Evolutionary conservation across 306 rosid species (phyloP), one percentile per base, ranked within the genome.

Genomic region (Acacia acuminata): DNA sequence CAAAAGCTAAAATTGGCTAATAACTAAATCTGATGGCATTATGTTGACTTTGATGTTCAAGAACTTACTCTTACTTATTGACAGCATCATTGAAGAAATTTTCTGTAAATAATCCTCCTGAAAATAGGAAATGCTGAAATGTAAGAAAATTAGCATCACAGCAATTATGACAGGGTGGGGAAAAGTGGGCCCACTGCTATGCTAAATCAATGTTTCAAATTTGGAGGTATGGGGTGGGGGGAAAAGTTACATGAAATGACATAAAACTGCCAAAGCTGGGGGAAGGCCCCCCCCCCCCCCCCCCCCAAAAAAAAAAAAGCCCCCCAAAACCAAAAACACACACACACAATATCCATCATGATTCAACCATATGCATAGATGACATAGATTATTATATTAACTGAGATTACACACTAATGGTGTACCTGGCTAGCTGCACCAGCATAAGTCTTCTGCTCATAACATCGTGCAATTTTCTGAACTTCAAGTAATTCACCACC

Each of bases 391-490:
- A 77, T 45, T 48, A 43, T 4, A 50, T 3, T 17, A 30, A 63
- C 32, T 17, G 17, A 17, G 22, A 9, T 14, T 38, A 3, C 45
- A 84, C 19, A 42, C 24, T 20, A 25, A 43, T 20, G 43, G 66
- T 20, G 56, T 83, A 91, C 93, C 90, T 83, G 84, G 73, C 76
- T 89, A 27, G 84, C 80, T 63, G 93, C 89, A 56, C 70, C 86
- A 71, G 75, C 42, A 69, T 83, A 89, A 79, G 87, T 71, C 84
- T 88, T 86, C 51, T 88, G 91, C 87, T 91, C 90, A 75, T 89
- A 83, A 77, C 89, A 84, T 44, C 76, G 75, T 70, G 90, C 91
- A 63, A 84, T 84, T 71, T 84, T 87, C 82, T 15, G 34, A 32
- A 89, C 87, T 80, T 88, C 91, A 20, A 25, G 80, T 73, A 86